These are phyloP conservation scores for Brassica balearica DNA, from an alignment of 441 rosid species.

Conservation along the genomic window DNA sequence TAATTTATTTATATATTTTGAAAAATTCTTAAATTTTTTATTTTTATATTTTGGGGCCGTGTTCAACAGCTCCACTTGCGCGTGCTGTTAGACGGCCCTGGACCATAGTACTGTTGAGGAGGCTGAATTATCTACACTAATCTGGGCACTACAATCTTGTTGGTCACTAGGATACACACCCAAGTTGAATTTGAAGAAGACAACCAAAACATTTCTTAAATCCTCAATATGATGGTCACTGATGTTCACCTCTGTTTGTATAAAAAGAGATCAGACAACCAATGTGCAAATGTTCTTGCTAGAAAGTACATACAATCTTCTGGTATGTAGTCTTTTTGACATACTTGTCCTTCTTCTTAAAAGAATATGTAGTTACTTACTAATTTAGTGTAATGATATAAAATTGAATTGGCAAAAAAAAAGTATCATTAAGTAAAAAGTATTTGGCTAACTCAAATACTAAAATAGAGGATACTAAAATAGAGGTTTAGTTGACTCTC, in stretches of 20 bases:
- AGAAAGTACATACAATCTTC: not conserved
- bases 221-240: not conserved
- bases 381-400: not conserved
- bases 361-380: not conserved
- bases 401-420: conserved; percentile 3
- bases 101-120: not conserved
- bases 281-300: not conserved
- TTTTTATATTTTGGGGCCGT: no score
- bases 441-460: conserved; percentile 15
- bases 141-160: not conserved
- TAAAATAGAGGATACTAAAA: not conserved
- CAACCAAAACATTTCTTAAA: not conserved
- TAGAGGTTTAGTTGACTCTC: conserved; percentile 31
- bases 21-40: no score
- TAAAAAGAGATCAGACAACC: not conserved
- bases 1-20: no score
- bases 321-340: not conserved
- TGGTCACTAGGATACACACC: not conserved
- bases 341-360: not conserved
- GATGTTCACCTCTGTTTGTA: not conserved
- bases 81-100: no score
- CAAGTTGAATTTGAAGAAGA: not conserved
- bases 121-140: not conserved
- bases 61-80: no score
- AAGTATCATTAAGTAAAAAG: not conserved